phyloP scores from a whole-genome alignment of 1,139 yeast genomes.

The Yamadazyma oceani region DNA sequence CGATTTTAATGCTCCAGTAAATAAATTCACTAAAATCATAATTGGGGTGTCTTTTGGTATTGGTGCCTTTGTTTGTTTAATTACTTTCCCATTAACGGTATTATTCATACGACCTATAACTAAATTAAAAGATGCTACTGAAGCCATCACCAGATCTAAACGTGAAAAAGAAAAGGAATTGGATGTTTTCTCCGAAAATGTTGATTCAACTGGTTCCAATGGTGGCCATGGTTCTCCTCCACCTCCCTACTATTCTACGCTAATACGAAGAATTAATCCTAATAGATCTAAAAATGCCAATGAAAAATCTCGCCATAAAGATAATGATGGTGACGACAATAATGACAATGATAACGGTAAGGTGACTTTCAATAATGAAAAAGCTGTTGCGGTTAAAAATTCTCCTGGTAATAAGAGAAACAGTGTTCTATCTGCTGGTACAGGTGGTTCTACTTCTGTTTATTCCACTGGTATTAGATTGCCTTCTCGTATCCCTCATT shows the following conservation, averaged over 20 bases:
- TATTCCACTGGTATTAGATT: conserved; percentile 42
- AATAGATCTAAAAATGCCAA: conserved; percentile 1
- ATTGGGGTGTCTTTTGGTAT: conserved; percentile 80
- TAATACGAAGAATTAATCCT: conserved; percentile 15
- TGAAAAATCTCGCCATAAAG: neutral
- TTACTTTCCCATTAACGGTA: conserved; percentile 82
- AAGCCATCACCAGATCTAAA: conserved; percentile 46
- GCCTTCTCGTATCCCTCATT: conserved; percentile 53
- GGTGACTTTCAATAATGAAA: conserved; percentile 4
- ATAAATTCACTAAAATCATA: conserved; percentile 63
- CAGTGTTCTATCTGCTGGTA: conserved; percentile 32
- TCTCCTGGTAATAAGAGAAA: conserved; percentile 17
- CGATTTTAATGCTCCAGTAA: conserved; percentile 63
- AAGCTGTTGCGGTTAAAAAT: neutral
- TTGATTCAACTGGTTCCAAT: conserved; percentile 4
- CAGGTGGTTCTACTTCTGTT: conserved; percentile 27
- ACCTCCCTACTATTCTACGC: conserved; percentile 19
- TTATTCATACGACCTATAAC: conserved; percentile 85
- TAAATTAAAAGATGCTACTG: conserved; percentile 80
- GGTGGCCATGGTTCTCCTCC: conserved; percentile 13
- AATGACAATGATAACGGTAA: neutral
- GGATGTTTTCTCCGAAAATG: conserved; percentile 3
- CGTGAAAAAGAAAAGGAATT: conserved; percentile 20
- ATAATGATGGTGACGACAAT: conserved; percentile 2
- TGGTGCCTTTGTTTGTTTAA: conserved; percentile 68